These are phyloP conservation scores for Candida broadrunensis DNA, from an alignment of 805 yeast genomes.

Conservation along the genomic window DNA sequence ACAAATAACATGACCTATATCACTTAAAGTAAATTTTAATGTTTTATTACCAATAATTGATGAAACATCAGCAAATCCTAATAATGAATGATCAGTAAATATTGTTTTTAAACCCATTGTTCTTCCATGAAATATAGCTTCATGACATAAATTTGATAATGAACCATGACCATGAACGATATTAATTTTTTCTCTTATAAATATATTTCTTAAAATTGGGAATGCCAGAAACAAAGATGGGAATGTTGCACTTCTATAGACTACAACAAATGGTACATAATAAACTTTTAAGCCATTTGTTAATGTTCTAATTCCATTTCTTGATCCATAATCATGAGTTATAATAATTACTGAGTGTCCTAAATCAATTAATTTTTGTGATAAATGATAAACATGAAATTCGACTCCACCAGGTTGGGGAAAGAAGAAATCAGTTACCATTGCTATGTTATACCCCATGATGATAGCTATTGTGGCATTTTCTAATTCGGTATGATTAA, in stretches of 20 bases:
- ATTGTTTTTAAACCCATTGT: constrained; percentile 92
- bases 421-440: constrained; percentile 96
- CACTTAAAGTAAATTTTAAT: constrained; percentile 77
- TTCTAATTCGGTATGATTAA: too few relatives aligned
- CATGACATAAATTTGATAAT: constrained; percentile 81
- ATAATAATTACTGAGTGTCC: constrained; percentile 87
- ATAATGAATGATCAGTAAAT: constrained; percentile 92
- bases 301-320: constrained; percentile 78
- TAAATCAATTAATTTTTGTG: constrained; percentile 72
- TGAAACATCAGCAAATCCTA: constrained; percentile 87
- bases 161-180: constrained; percentile 96
- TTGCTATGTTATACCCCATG: constrained; percentile 42
- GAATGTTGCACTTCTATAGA: constrained; percentile 80
- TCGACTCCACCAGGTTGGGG: constrained; percentile 99
- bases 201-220: constrained; percentile 80
- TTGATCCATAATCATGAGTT: constrained; percentile 82
- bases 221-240: constrained; percentile 89
- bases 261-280: constrained; percentile 76
- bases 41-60: constrained; percentile 84
- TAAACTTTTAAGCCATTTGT: constrained; percentile 93
- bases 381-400: constrained; percentile 86
- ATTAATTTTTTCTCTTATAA: constrained; percentile 80
- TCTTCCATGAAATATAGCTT: constrained; percentile 85
- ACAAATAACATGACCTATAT: constrained; percentile 91
- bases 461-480: neutral